Base-by-base conservation (phyloP, 441 rosid species). In the Hura crepitans region DNA sequence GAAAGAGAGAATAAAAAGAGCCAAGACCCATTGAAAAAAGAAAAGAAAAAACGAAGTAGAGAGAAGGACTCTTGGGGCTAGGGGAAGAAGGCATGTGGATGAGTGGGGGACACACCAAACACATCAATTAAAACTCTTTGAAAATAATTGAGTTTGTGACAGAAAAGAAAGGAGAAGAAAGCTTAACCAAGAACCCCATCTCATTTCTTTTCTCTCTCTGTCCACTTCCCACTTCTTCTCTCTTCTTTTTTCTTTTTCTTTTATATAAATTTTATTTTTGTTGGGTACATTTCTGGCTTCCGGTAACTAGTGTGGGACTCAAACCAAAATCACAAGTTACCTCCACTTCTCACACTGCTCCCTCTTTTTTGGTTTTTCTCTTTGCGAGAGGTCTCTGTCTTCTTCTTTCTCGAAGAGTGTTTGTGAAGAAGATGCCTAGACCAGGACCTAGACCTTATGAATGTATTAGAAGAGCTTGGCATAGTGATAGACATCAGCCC, bases 381-480 rank as follows among this genome's bases (percentile, higher is more conserved):
- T 42, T 27, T 39, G 35, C 63, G 68, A 74, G 62, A 49, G 30
- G 62, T 51, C 15, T 71, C 59, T 64, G 60, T 17, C 28, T 18
- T 58, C 50, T 69, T 28, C 43, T 58, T 15, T 42, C 14, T 28
- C 27, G 20, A 33, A 58, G 62, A 66, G 74, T 3, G 42, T 42
- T 33, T 30, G 35, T 51, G 46, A 42, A 42, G 76, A 83, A 82
- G 90, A 94, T 94, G 99, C 97, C 96, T 39, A 84, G 97, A 71
- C 98, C 97, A 9, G 97, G 98, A 9, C 93, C 97, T 5, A 89
- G 97, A 76, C 99, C 99, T 46, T 94, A 92, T 70, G 99, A 94
- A 83, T 94, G 97, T 72, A 93, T 94, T 39, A 86, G 87, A 73
- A 83, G 94, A 87, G 94, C 96, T 71, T 94, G 99, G 99, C 97